Conservation (phyloP, 495 filamentous ascomycete genomes). For the Aspergillus cavernicola region DNA sequence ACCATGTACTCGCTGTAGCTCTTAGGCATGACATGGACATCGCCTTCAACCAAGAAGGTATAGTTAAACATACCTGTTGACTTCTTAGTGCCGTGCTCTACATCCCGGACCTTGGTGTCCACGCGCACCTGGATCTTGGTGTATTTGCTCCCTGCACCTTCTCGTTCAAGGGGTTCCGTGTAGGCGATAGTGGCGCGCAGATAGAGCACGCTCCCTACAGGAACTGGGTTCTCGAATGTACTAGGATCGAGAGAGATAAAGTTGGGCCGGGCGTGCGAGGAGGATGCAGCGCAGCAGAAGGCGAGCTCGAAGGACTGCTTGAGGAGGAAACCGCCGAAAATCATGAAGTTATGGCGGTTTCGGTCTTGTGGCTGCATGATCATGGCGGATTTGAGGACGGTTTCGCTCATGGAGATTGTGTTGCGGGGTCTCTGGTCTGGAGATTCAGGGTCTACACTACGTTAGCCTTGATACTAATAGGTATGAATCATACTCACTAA, state of each 20-base stretch:
- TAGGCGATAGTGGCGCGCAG: conserved; percentile 73
- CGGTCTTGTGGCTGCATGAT: conserved; percentile 90
- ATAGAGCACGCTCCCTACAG: conserved; percentile 79
- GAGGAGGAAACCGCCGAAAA: conserved; percentile 81
- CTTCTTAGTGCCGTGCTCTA: conserved; percentile 72
- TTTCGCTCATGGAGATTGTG: conserved; percentile 63
- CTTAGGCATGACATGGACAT: conserved; percentile 71
- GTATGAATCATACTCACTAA: conserved; percentile 35
- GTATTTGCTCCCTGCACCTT: conserved; percentile 37
- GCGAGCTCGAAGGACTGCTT: conserved; percentile 82
- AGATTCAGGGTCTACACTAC: conserved; percentile 52
- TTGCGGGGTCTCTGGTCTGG: conserved; percentile 56
- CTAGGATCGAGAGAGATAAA: conserved; percentile 76
- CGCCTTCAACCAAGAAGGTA: conserved; percentile 71
- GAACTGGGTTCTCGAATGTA: conserved; percentile 81
- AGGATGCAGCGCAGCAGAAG: conserved; percentile 82
- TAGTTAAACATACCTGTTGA: conserved; percentile 84
- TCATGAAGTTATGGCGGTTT: conserved; percentile 86
- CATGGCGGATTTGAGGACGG: conserved; percentile 62
- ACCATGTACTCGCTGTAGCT: conserved; percentile 77
- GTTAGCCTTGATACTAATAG: neutral
- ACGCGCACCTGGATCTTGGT: conserved; percentile 75
- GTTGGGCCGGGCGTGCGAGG: conserved; percentile 68
- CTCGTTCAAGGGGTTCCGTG: conserved; percentile 59
- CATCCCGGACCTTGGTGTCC: conserved; percentile 70